Percentiles rank a stretch among this genome's conserved stretches.
Conservation (phyloP, 352 stramenopile genomes). For the Pseudoperonospora humuli region DNA sequence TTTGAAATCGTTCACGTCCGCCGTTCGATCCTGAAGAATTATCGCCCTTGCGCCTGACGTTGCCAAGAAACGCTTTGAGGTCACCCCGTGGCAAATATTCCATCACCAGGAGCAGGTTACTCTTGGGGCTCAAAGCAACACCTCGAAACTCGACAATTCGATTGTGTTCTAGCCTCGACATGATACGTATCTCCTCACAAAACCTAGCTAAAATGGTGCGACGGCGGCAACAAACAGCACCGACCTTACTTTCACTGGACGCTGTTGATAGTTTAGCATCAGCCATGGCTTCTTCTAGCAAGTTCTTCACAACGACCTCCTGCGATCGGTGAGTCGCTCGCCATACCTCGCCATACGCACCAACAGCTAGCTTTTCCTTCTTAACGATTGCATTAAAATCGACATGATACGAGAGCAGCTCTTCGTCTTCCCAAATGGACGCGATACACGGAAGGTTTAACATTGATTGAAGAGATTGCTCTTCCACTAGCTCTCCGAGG, state of each 20-base stretch:
- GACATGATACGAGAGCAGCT: slow-evolving; percentile 42
- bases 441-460: slow-evolving; percentile 9
- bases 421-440: slow-evolving; percentile 53
- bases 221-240: slow-evolving; percentile 6
- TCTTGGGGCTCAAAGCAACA: slow-evolving; percentile 35
- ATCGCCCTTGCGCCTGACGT: slow-evolving; percentile 19
- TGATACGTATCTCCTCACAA: slow-evolving; percentile 40
- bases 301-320: slow-evolving; percentile 34
- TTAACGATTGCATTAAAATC: slow-evolving; percentile 32
- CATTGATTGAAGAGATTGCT: neutral
- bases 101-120: slow-evolving; percentile 34
- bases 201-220: slow-evolving; percentile 35
- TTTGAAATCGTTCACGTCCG: slow-evolving; percentile 18
- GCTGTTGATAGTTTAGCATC: slow-evolving; percentile 1
- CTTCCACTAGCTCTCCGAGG: neutral
- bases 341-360: slow-evolving; percentile 39
- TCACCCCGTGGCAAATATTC: slow-evolving; percentile 55
- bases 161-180: slow-evolving; percentile 37
- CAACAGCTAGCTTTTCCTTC: slow-evolving; percentile 24
- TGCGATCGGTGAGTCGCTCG: slow-evolving; percentile 32
- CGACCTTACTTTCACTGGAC: slow-evolving; percentile 4
- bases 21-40: neutral
- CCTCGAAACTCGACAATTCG: slow-evolving; percentile 46
- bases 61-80: slow-evolving; percentile 30
- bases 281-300: slow-evolving; percentile 17